Evolutionary conservation across 78 protist species (phyloP).

Genomic region (Andalucia godoyi): DNA sequence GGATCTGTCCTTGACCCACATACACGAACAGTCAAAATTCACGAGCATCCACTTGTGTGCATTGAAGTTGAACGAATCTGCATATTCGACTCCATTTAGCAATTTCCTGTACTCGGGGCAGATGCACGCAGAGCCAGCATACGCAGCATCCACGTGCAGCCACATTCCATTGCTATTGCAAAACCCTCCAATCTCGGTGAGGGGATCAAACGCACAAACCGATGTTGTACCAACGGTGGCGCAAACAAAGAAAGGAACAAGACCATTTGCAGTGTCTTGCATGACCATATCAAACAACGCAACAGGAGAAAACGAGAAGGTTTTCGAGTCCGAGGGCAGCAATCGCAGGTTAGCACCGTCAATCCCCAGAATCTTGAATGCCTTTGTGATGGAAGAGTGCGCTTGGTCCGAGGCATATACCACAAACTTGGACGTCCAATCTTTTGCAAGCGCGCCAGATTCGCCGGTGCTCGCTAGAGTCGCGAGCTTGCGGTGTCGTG

Average conservation of each 20-base stretch:
- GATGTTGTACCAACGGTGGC: conserved; percentile 31
- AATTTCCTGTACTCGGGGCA: conserved; percentile 21
- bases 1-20: conserved; percentile 3
- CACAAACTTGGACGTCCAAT: not conserved
- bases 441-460: not conserved
- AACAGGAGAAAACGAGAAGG: not conserved
- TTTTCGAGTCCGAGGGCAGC: not conserved
- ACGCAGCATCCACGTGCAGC: conserved; percentile 46
- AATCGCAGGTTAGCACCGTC: not conserved
- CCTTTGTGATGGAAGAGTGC: conserved; percentile 20
- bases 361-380: not conserved
- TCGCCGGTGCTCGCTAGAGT: not conserved
- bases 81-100: not conserved
- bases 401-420: conserved; percentile 11
- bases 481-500: not conserved
- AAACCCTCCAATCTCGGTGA: not conserved
- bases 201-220: conserved; percentile 21
- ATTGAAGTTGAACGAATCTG: conserved; percentile 21
- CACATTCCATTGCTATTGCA: conserved; percentile 3
- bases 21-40: conserved; percentile 18
- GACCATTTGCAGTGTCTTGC: conserved; percentile 16
- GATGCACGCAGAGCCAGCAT: conserved; percentile 16
- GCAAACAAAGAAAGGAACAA: conserved; percentile 19
- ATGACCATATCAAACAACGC: not conserved
- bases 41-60: conserved; percentile 25